Evolutionary conservation across 345 rosid species (phyloP), one percentile per base, ranked within the genome.

Genomic region (Salix viminalis): DNA sequence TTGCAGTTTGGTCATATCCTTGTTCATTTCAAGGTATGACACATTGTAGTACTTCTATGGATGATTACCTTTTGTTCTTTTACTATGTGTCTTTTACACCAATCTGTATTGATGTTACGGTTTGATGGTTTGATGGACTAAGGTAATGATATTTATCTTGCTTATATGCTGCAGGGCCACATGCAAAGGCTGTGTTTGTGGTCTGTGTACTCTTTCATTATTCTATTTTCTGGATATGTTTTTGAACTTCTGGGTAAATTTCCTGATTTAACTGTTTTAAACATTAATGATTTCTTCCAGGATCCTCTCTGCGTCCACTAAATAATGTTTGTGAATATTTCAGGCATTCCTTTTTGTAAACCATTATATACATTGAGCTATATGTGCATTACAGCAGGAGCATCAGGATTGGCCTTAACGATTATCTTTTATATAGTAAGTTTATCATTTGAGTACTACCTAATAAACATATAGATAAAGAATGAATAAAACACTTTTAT

Each of bases 361-460:
- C 89, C 92, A 37, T 75, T 89, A 18, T 87, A 89, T 75, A 87
- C 88, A 16, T 75, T 87, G 78, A 87, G 90, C 79, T 87, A 89
- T 73, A 79, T 71, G 83, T 87, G 86, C 81, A 64, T 87, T 84
- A 86, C 89, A 21, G 84, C 88, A 16, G 89, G 90, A 77, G 88
- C 84, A 77, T 85, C 92, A 15, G 89, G 92, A 65, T 75, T 87
- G 87, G 26, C 83, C 39, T 79, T 89, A 68, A 82, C 86, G 30
- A 13, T 86, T 46, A 71, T 89, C 24, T 86, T 81, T 77, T 89
- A 84, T 70, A 54, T 85, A 15, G 90, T 89, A 85, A 79, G 85
- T 77, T 78, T 76, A 52, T 72, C 67, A 54, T 62, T 28, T 41
- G 13, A 12, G 9, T 44, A 14, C 32, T 42, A 28, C 30, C 34